Evolutionary conservation across 208 protist species (phyloP).

Genomic region (Endotrypanum monterogeii): DNA sequence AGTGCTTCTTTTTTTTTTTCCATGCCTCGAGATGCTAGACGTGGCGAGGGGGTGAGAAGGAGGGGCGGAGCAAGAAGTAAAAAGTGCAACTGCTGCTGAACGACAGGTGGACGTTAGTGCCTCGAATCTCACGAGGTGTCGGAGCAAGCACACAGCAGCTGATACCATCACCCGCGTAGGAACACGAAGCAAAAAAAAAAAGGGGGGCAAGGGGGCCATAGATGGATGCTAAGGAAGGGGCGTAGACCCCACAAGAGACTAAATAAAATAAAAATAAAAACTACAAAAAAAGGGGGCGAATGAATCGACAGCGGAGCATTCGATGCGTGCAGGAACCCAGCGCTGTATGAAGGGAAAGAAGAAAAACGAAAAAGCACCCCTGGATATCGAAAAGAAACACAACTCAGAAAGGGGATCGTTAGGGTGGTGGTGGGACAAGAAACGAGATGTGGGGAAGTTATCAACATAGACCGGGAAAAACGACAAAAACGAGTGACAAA

Average conservation of each 20-base stretch:
- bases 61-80: neutral
- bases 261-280: neutral
- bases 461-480: neutral
- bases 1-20: constrained; percentile 10
- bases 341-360: neutral
- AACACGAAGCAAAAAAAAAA: neutral
- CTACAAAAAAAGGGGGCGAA: neutral
- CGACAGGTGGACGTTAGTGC: neutral
- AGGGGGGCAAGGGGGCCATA: constrained; percentile 16
- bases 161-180: neutral
- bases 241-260: constrained; percentile 27
- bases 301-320: constrained; percentile 2
- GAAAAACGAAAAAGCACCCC: no score
- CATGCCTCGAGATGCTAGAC: neutral
- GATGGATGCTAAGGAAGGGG: constrained; percentile 11
- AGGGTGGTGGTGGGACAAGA: neutral
- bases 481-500: neutral
- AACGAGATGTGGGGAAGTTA: neutral
- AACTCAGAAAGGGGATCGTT: neutral
- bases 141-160: neutral
- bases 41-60: no score
- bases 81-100: neutral
- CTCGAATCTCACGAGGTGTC: neutral
- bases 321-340: neutral
- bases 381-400: no score